These are phyloP conservation scores for Vitis vinifera DNA, from an alignment of 164 flowering plant genomes.

Conservation along the genomic window ASM3070453v1 NC_081805.1:5019001-5019500, in stretches of 20 bases:
- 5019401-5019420: conserved; percentile 9
- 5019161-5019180: no score
- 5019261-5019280: conserved; percentile 54
- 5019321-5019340: not conserved
- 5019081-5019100: no score
- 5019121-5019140: no score
- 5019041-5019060: no score
- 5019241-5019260: conserved; percentile 25
- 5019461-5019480: not conserved
- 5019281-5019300: conserved; percentile 32
- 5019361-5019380: conserved; percentile 2
- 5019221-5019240: conserved; percentile 53
- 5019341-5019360: not conserved
- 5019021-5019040: no score
- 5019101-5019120: no score
- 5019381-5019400: conserved; percentile 30
- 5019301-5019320: not conserved
- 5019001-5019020: no score
- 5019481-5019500: not conserved
- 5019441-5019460: not conserved
- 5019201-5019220: conserved; percentile 47
- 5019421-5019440: not conserved
- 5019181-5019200: no score
- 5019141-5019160: no score
- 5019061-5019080: no score